A percentile compares a stretch with the other conserved stretches of the same genome.
phyloP scores from a whole-genome alignment of 108 stramenopile genomes.

The Conticribra weissflogii region DNA sequence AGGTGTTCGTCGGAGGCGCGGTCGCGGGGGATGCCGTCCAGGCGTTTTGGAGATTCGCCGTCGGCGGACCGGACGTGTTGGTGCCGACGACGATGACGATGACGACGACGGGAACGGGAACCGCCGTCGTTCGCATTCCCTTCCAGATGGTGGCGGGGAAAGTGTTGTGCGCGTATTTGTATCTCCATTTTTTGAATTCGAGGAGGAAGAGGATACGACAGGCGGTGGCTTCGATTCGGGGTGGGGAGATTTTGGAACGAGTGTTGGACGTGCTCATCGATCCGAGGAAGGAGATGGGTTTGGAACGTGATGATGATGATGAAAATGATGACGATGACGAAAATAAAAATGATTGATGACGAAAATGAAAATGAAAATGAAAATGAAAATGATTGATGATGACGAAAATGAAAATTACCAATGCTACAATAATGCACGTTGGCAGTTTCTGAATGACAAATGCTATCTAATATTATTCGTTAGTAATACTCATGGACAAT shows the following conservation, averaged over 20 bases:
- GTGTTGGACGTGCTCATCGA: slow-evolving; percentile 66
- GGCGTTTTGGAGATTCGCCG: slow-evolving; percentile 42
- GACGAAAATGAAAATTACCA: too few relatives aligned
- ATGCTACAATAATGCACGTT: too few relatives aligned
- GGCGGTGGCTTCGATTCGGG: slow-evolving; percentile 53
- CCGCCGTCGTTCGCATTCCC: slow-evolving; percentile 23
- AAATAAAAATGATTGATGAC: too few relatives aligned
- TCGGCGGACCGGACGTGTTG: slow-evolving; percentile 11
- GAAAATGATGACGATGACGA: too few relatives aligned
- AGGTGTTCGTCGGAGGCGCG: slow-evolving; percentile 61
- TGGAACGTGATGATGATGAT: slow-evolving; percentile 16
- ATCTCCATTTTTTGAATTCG: slow-evolving; percentile 71
- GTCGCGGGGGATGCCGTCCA: slow-evolving; percentile 58
- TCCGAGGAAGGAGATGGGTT: slow-evolving; percentile 68
- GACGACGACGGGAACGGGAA: background rate
- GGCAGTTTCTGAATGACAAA: too few relatives aligned
- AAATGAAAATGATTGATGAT: too few relatives aligned
- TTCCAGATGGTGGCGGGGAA: slow-evolving; percentile 45
- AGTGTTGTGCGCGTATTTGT: slow-evolving; percentile 64
- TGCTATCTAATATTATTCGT: too few relatives aligned
- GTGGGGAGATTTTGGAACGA: slow-evolving; percentile 65
- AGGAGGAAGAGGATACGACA: slow-evolving; percentile 61
- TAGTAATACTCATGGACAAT: too few relatives aligned
- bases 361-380: too few relatives aligned
- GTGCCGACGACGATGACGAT: too few relatives aligned